These are phyloP conservation scores for Pulveroboletus sp. DNA, from an alignment of 768 basidiomycete species.

Conservation along the genomic window DNA sequence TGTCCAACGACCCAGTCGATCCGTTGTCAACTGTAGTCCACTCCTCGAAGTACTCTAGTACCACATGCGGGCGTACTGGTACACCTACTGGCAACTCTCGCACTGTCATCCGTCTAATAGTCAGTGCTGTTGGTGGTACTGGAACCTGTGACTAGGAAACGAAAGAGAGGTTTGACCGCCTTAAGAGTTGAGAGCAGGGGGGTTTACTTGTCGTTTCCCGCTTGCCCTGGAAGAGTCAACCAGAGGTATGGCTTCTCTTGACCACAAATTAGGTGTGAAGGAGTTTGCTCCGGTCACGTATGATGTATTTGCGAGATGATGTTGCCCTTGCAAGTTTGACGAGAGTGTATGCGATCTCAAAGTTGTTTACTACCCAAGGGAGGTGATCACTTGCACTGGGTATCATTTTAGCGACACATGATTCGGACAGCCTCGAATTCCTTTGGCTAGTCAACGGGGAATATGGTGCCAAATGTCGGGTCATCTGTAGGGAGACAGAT, in stretches of 20 bases:
- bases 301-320: too few relatives aligned
- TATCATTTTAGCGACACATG: conserved; percentile 25
- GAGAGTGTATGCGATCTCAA: too few relatives aligned
- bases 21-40: conserved; percentile 45
- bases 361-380: neutral
- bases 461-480: conserved; percentile 37
- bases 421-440: conserved; percentile 33
- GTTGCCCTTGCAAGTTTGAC: too few relatives aligned
- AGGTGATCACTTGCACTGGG: conserved; percentile 26
- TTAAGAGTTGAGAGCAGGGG: conserved; percentile 41
- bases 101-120: too few relatives aligned
- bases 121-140: conserved; percentile 33
- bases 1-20: conserved; percentile 47
- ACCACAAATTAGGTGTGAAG: conserved; percentile 40
- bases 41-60: conserved; percentile 11
- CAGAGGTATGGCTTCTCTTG: conserved; percentile 45
- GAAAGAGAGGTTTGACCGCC: conserved; percentile 39
- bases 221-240: conserved; percentile 37
- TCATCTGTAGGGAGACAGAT: conserved; percentile 21
- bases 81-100: conserved; percentile 5
- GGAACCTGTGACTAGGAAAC: conserved; percentile 45
- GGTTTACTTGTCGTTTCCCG: conserved; percentile 40
- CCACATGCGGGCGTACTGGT: conserved; percentile 19
- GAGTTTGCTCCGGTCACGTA: neutral
- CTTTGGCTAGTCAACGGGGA: conserved; percentile 27